These are phyloP conservation scores for Zygosaccharomyces lentus DNA, from an alignment of 805 yeast species.

Conservation along the genomic window DNA sequence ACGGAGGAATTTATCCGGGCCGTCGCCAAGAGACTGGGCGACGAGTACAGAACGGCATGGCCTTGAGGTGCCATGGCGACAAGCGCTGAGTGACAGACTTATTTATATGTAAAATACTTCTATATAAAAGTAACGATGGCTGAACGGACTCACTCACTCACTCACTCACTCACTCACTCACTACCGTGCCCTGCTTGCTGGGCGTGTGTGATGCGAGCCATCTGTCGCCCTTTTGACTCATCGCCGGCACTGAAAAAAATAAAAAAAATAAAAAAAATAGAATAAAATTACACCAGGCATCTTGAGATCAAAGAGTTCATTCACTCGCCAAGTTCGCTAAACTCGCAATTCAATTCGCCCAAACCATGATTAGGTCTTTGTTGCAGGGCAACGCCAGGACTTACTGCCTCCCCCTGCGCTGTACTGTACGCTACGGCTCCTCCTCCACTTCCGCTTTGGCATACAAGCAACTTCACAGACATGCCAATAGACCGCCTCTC, in stretches of 20 bases:
- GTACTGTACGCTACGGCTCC: slow-evolving; percentile 28
- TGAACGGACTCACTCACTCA: neutral
- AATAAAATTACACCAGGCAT: neutral
- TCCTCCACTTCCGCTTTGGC: slow-evolving; percentile 92
- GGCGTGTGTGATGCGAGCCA: neutral
- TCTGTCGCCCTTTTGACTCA: slow-evolving; percentile 4
- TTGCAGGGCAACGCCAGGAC: slow-evolving; percentile 16
- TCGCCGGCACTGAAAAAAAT: slow-evolving; percentile 2
- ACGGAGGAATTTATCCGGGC: slow-evolving; percentile 88
- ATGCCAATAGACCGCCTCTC: slow-evolving; percentile 80
- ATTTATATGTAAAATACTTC: neutral
- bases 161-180: neutral
- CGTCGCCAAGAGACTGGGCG: slow-evolving; percentile 62
- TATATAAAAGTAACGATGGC: neutral
- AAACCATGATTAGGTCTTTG: slow-evolving; percentile 22
- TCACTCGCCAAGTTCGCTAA: neutral
- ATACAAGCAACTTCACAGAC: slow-evolving; percentile 85
- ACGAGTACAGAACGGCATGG: slow-evolving; percentile 16
- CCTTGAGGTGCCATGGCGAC: no score
- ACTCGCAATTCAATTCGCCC: neutral
- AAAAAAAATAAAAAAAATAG: neutral
- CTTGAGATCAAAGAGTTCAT: neutral
- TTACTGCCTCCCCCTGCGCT: slow-evolving; percentile 8
- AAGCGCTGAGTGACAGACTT: neutral
- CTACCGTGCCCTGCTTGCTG: neutral